phyloP scores from a whole-genome alignment of 371 early-diverging fungal genomes.

The Apophysomyces variabilis region DNA sequence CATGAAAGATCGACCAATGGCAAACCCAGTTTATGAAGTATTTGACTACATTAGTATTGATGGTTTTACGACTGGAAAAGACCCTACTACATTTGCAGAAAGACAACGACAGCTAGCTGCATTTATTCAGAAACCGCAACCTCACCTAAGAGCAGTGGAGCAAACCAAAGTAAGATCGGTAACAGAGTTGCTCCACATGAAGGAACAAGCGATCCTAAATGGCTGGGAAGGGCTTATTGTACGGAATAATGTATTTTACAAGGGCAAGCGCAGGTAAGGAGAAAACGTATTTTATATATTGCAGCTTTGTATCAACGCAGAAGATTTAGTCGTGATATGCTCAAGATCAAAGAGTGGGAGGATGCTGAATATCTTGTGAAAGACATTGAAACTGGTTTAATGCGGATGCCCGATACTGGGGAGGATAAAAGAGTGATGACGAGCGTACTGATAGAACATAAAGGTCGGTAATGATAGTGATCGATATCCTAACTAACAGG shows the following conservation, averaged over 20 bases:
- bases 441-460: constrained; percentile 55
- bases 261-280: constrained; percentile 60
- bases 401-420: constrained; percentile 55
- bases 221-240: constrained; percentile 69
- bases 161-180: constrained; percentile 36
- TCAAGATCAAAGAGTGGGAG: constrained; percentile 64
- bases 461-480: constrained; percentile 25
- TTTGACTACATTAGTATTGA: constrained; percentile 55
- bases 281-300: no score
- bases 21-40: constrained; percentile 51
- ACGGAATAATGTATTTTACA: constrained; percentile 53
- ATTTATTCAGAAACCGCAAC: constrained; percentile 19
- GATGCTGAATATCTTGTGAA: constrained; percentile 61
- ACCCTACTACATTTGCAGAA: constrained; percentile 29
- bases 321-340: constrained; percentile 44
- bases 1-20: constrained; percentile 31
- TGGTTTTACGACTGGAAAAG: constrained; percentile 37
- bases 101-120: constrained; percentile 37
- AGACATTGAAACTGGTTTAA: constrained; percentile 51
- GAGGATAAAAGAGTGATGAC: constrained; percentile 48
- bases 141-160: constrained; percentile 33
- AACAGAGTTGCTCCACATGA: constrained; percentile 37
- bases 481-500: background rate
- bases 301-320: background rate
- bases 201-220: constrained; percentile 27